phyloP scores from a whole-genome alignment of 805 yeast species.

The Lipomyces mesembrius region DNA sequence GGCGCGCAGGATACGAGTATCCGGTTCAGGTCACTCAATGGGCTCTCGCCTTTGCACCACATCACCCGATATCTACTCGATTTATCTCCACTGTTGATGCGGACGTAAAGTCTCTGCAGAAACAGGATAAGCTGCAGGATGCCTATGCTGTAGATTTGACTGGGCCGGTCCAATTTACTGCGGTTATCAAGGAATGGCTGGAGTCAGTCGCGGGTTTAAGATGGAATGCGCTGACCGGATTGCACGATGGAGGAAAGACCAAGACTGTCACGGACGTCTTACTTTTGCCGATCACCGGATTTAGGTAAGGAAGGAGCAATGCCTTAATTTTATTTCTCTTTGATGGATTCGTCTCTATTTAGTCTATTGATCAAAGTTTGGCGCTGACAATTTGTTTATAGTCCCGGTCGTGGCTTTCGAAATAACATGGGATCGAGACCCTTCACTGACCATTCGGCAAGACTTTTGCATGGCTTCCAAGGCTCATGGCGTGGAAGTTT shows the following conservation, averaged over 20 bases:
- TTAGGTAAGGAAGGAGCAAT: too few relatives aligned
- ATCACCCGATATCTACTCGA: slow-evolving; percentile 11
- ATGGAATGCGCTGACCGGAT: slow-evolving; percentile 6
- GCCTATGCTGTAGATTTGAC: slow-evolving; percentile 12
- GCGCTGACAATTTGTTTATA: background rate
- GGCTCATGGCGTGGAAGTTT: slow-evolving; percentile 8
- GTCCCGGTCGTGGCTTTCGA: slow-evolving; percentile 6
- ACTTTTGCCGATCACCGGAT: slow-evolving; percentile 10
- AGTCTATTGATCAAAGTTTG: too few relatives aligned
- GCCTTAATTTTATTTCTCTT: too few relatives aligned
- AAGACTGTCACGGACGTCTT: slow-evolving; percentile 1
- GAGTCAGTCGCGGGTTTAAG: slow-evolving; percentile 1
- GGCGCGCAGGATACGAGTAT: slow-evolving; percentile 10
- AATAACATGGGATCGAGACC: slow-evolving; percentile 8
- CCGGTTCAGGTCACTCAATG: slow-evolving; percentile 13
- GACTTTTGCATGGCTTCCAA: slow-evolving; percentile 6
- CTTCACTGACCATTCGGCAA: slow-evolving; percentile 9
- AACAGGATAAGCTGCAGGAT: background rate
- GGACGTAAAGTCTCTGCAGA: slow-evolving; percentile 4
- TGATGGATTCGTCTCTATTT: too few relatives aligned
- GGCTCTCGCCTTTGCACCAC: slow-evolving; percentile 7
- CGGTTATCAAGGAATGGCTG: slow-evolving; percentile 9
- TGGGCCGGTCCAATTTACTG: slow-evolving; percentile 9
- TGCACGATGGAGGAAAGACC: slow-evolving; percentile 5
- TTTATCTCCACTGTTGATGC: slow-evolving; percentile 6